phyloP scores from a whole-genome alignment of 768 basidiomycete genomes.

The Hericium rajendrae region DNA sequence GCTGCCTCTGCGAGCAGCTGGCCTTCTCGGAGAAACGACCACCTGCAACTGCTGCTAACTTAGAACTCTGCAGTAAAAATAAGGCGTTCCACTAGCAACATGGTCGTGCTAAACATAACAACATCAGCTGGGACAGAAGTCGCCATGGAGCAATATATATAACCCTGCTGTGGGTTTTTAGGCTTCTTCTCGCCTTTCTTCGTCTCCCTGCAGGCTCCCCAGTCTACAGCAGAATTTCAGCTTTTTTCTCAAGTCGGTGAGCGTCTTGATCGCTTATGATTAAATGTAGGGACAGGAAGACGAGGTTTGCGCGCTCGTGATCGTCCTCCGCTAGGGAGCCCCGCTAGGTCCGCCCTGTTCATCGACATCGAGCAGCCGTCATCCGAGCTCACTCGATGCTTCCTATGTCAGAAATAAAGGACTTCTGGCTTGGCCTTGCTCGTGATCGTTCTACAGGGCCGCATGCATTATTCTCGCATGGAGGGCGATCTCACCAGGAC shows the following conservation, averaged over 20 bases:
- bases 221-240: not conserved
- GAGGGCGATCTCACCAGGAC: not conserved
- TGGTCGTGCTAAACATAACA: not conserved
- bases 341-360: not conserved
- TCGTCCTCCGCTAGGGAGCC: not conserved
- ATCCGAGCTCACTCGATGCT: not conserved
- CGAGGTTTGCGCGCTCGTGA: not conserved
- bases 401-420: not conserved
- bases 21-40: not conserved
- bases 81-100: not conserved
- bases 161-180: not conserved
- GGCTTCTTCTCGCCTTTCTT: not conserved
- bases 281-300: not conserved
- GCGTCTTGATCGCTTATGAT: not conserved
- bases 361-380: not conserved
- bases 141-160: not conserved
- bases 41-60: not conserved
- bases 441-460: not conserved
- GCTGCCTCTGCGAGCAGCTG: not conserved
- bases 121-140: not conserved
- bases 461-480: not conserved
- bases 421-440: not conserved
- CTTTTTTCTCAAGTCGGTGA: not conserved
- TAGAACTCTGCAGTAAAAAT: no score
- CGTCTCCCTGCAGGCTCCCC: not conserved